Percentiles rank a stretch among this genome's conserved stretches.
Conservation (phyloP, 768 basidiomycete genomes). For the Leucosporidium creatinivorum region DNA sequence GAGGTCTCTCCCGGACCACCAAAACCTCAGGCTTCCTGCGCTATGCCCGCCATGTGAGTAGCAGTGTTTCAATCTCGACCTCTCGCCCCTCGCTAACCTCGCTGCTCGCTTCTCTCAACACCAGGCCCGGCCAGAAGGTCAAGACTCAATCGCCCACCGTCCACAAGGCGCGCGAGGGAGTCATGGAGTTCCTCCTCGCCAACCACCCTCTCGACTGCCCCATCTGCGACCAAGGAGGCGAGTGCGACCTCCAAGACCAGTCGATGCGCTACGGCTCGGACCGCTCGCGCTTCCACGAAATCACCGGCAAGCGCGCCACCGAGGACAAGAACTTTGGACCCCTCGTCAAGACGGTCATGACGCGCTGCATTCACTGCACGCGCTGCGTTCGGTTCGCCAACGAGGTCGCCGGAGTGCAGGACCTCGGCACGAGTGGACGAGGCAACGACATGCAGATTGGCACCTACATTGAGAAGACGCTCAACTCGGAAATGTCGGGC, state of each 20-base stretch:
- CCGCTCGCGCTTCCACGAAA: conserved; percentile 95
- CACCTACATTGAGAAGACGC: conserved; percentile 93
- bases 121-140: conserved; percentile 39
- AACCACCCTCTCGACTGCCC: conserved; percentile 99
- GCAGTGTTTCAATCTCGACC: neutral
- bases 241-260: conserved; percentile 97
- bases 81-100: no score
- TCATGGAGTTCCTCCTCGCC: conserved; percentile 96
- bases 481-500: conserved; percentile 95
- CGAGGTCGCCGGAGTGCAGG: conserved; percentile 97
- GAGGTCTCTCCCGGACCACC: conserved; percentile 59
- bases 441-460: conserved; percentile 99
- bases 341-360: conserved; percentile 97
- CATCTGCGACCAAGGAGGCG: conserved; percentile 96
- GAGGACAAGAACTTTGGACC: conserved; percentile 98
- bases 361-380: conserved; percentile 98
- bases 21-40: conserved; percentile 40
- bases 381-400: conserved; percentile 98
- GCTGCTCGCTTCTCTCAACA: no score
- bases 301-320: conserved; percentile 92
- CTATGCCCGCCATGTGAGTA: conserved; percentile 96
- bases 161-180: conserved; percentile 55
- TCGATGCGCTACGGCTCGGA: conserved; percentile 99
- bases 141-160: conserved; percentile 41
- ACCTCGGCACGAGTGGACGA: conserved; percentile 90